Evolutionary conservation across 768 basidiomycete species (phyloP).

Genomic region (Nevesoporus exiguus): DNA sequence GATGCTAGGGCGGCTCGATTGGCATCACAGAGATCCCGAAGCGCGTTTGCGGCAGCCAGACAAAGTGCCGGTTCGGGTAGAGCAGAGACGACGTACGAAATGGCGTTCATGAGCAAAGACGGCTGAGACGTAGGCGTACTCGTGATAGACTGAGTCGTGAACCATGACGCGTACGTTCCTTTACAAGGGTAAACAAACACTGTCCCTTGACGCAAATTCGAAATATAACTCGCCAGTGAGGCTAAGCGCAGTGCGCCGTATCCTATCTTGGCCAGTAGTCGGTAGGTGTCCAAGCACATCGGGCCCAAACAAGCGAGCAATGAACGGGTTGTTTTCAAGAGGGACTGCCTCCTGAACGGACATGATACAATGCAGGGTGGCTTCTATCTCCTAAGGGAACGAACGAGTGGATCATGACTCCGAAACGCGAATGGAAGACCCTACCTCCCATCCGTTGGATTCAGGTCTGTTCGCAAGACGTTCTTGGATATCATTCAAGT

Average conservation of each 20-base stretch:
- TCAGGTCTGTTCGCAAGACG: conserved; percentile 46
- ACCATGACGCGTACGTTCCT: conserved; percentile 82
- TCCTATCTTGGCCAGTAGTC: conserved; percentile 54
- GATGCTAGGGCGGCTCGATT: conserved; percentile 81
- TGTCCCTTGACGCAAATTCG: neutral
- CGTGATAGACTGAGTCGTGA: conserved; percentile 47
- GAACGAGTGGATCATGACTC: neutral
- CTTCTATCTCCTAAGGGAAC: conserved; percentile 73
- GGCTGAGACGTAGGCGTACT: conserved; percentile 30
- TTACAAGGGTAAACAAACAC: neutral
- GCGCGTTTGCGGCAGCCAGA: conserved; percentile 72
- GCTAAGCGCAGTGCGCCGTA: conserved; percentile 70
- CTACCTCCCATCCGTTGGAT: conserved; percentile 71
- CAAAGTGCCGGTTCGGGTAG: conserved; percentile 62
- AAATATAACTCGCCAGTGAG: conserved; percentile 61
- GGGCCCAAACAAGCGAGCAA: conserved; percentile 66
- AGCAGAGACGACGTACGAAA: conserved; percentile 68
- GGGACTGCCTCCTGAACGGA: conserved; percentile 86
- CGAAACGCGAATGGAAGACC: neutral
- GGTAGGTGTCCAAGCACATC: conserved; percentile 70
- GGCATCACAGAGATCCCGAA: conserved; percentile 86
- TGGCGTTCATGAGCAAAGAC: conserved; percentile 57
- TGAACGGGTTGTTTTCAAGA: conserved; percentile 48
- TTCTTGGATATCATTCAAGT: conserved; percentile 58
- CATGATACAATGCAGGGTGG: conserved; percentile 80